Conservation (phyloP, 306 rosid genomes). For the Oxytropis ochrocephala region DNA sequence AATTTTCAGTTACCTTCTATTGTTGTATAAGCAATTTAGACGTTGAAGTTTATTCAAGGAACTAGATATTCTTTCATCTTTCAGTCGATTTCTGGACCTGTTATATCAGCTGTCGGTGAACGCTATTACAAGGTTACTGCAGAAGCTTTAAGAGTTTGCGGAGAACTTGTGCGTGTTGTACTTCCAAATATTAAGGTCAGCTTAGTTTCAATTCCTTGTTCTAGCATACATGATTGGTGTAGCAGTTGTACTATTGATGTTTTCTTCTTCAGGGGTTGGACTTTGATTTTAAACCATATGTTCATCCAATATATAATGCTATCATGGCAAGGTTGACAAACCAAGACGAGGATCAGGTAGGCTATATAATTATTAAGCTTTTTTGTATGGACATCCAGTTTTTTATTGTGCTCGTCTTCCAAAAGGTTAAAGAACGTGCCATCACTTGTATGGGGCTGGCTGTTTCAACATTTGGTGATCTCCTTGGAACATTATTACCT, state of each 20-base stretch:
- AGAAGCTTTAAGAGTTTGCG: too few relatives aligned
- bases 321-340: slow-evolving; percentile 96
- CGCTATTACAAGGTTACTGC: slow-evolving; percentile 99
- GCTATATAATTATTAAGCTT: slow-evolving; percentile 8
- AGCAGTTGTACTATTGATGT: too few relatives aligned
- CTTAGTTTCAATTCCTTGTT: too few relatives aligned
- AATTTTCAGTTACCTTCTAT: too few relatives aligned
- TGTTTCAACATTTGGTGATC: slow-evolving; percentile 95
- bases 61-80: too few relatives aligned
- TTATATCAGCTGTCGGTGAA: slow-evolving; percentile 93
- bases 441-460: slow-evolving; percentile 96
- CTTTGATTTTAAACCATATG: slow-evolving; percentile 83
- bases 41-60: too few relatives aligned
- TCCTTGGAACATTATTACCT: slow-evolving; percentile 63
- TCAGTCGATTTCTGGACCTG: slow-evolving; percentile 93
- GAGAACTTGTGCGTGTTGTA: slow-evolving; percentile 86
- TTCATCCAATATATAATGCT: slow-evolving; percentile 80
- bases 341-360: slow-evolving; percentile 98
- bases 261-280: slow-evolving; percentile 46
- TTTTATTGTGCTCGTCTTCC: slow-evolving; percentile 22
- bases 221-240: too few relatives aligned
- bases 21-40: too few relatives aligned
- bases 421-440: slow-evolving; percentile 99
- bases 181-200: slow-evolving; percentile 89
- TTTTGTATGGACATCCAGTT: too few relatives aligned